A percentile compares a stretch with the other conserved stretches of the same genome.
Conservation (phyloP, 345 rosid species). For the Syzygium aromaticum region DNA sequence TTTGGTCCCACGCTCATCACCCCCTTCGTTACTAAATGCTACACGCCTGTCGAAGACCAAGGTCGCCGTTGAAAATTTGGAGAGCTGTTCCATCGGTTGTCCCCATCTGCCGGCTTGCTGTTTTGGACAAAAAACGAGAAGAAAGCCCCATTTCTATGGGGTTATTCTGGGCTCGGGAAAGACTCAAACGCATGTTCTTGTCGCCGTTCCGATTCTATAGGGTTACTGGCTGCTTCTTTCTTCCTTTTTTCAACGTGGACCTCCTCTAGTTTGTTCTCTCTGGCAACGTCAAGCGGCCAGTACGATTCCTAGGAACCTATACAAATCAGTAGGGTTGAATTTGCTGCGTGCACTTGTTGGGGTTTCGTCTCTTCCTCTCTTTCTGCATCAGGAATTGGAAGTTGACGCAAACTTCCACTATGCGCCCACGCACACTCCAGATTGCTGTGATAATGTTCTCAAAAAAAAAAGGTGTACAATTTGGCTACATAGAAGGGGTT, state of each 20-base stretch:
- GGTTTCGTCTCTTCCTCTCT: not conserved
- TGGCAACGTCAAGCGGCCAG: not conserved
- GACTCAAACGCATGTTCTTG: not conserved
- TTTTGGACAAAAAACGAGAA: not conserved
- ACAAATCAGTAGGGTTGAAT: not conserved
- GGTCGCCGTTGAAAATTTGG: not conserved
- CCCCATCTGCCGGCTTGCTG: not conserved
- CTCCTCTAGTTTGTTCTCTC: not conserved
- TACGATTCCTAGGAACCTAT: not conserved
- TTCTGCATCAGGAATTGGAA: not conserved
- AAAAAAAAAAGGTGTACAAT: not conserved
- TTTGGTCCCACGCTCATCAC: slow-evolving; percentile 8
- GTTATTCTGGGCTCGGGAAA: not conserved
- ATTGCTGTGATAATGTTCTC: not conserved
- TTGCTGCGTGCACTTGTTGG: not conserved
- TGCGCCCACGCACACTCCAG: not conserved
- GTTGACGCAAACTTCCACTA: not conserved
- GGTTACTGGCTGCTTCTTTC: not conserved
- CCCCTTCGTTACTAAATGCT: not conserved
- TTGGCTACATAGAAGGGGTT: not conserved
- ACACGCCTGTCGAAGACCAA: not conserved
- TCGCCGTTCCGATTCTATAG: not conserved
- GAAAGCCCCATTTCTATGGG: not conserved
- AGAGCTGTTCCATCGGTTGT: not conserved
- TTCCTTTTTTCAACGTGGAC: not conserved